Evolutionary conservation across 2,329 filamentous ascomycete genomes (phyloP).

Genomic region (Penicillium sp.): DNA sequence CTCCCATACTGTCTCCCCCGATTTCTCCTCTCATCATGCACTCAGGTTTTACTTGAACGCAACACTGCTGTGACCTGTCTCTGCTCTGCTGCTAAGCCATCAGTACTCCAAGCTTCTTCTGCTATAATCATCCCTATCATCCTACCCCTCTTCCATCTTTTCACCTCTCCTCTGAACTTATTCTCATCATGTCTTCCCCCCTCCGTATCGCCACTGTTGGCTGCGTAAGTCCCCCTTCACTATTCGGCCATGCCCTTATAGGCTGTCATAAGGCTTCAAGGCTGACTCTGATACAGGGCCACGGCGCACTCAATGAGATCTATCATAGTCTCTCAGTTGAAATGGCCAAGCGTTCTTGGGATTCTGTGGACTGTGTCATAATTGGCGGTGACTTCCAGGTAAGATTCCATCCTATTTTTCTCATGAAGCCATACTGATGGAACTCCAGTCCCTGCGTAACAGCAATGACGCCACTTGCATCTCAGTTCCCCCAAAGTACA

Average conservation of each 20-base stretch:
- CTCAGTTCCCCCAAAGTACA: constrained; percentile 86
- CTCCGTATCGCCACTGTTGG: constrained; percentile 82
- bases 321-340: constrained; percentile 74
- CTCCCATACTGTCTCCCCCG: background rate
- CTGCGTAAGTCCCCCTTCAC: constrained; percentile 61
- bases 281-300: constrained; percentile 46
- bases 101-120: background rate
- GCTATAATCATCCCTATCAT: background rate
- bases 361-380: constrained; percentile 82
- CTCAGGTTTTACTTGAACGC: background rate
- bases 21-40: background rate
- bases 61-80: background rate
- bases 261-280: background rate
- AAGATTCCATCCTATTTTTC: constrained; percentile 22
- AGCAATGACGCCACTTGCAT: constrained; percentile 83
- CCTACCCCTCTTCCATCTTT: constrained; percentile 8
- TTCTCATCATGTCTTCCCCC: background rate
- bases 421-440: background rate
- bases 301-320: constrained; percentile 88
- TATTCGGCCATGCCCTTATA: background rate
- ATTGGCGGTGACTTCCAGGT: constrained; percentile 96
- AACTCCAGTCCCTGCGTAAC: constrained; percentile 74
- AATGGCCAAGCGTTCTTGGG: constrained; percentile 72
- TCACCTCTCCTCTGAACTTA: background rate
- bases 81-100: background rate